Evolutionary conservation across 1,139 yeast genomes (phyloP).

Genomic region (Cylindricascospora bacillispora): DNA sequence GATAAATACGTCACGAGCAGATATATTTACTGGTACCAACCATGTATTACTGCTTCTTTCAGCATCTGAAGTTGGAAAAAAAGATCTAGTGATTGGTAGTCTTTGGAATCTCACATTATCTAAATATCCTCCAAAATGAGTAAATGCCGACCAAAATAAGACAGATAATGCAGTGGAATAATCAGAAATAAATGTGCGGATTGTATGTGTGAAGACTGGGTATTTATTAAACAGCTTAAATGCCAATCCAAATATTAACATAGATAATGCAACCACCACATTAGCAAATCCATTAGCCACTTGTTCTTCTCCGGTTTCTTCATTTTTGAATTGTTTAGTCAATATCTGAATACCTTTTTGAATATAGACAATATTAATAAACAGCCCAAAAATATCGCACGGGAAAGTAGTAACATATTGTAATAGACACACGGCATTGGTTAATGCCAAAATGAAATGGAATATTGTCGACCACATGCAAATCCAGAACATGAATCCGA

Average conservation of each 20-base stretch:
- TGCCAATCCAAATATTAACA: slow-evolving; percentile 63
- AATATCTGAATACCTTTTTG: slow-evolving; percentile 84
- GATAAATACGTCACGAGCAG: slow-evolving; percentile 64
- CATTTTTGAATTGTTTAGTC: slow-evolving; percentile 47
- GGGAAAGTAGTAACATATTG: slow-evolving; percentile 70
- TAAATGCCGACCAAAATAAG: slow-evolving; percentile 81
- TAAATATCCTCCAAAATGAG: slow-evolving; percentile 76
- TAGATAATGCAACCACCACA: slow-evolving; percentile 55
- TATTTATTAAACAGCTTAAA: slow-evolving; percentile 48
- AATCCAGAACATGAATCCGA: slow-evolving; percentile 94
- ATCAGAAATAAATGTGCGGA: slow-evolving; percentile 66
- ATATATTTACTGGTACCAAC: slow-evolving; percentile 49
- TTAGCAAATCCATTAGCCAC: slow-evolving; percentile 65
- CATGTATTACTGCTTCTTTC: slow-evolving; percentile 23
- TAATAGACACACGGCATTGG: slow-evolving; percentile 58
- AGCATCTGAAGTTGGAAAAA: slow-evolving; percentile 51
- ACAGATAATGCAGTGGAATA: slow-evolving; percentile 78
- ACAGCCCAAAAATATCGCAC: slow-evolving; percentile 88
- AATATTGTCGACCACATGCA: slow-evolving; percentile 83
- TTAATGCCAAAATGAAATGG: slow-evolving; percentile 60
- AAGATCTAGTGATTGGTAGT: slow-evolving; percentile 63
- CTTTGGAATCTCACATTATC: slow-evolving; percentile 38
- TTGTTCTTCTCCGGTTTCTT: slow-evolving; percentile 15
- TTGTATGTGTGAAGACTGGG: slow-evolving; percentile 43
- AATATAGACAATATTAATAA: slow-evolving; percentile 79